A percentile compares a stretch with the other conserved stretches of the same genome.
Conservation (phyloP, 2,329 filamentous ascomycete genomes). For the Grosmannia clavigera region DNA sequence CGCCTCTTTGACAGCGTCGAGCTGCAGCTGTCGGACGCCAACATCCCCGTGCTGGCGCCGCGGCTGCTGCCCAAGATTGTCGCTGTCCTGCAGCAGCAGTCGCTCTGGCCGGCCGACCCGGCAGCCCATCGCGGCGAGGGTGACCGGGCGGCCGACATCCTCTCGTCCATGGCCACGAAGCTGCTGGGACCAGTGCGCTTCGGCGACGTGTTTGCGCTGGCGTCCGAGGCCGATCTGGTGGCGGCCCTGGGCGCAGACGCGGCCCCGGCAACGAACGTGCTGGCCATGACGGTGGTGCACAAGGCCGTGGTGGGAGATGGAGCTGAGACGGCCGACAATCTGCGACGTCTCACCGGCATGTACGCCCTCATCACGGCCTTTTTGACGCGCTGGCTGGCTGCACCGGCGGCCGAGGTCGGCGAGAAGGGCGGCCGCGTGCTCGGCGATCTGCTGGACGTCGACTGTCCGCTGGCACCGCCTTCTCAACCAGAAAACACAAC, state of each 20-base stretch:
- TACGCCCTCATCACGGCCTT: slow-evolving; percentile 35
- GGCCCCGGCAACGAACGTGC: slow-evolving; percentile 42
- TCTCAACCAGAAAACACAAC: slow-evolving; percentile 5
- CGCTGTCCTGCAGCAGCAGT: slow-evolving; percentile 36
- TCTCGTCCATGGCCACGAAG: slow-evolving; percentile 42
- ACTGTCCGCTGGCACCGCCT: slow-evolving; percentile 31
- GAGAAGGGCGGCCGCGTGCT: slow-evolving; percentile 38
- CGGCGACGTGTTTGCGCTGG: slow-evolving; percentile 36
- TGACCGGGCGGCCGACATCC: slow-evolving; percentile 19
- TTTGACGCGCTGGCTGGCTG: slow-evolving; percentile 39
- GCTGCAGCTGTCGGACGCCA: slow-evolving; percentile 46
- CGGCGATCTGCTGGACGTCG: slow-evolving; percentile 41
- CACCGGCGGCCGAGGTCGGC: slow-evolving; percentile 41
- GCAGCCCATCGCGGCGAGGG: not conserved
- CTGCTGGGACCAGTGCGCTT: slow-evolving; percentile 43
- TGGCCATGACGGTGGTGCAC: slow-evolving; percentile 42
- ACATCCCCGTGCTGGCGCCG: slow-evolving; percentile 38
- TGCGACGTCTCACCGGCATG: slow-evolving; percentile 36
- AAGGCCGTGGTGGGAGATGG: slow-evolving; percentile 31
- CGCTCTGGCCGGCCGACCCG: slow-evolving; percentile 28
- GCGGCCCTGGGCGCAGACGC: slow-evolving; percentile 40
- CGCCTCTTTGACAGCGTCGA: slow-evolving; percentile 47
- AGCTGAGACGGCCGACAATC: slow-evolving; percentile 7
- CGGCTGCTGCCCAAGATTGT: slow-evolving; percentile 41
- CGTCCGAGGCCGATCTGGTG: slow-evolving; percentile 37